phyloP scores from a whole-genome alignment of 2,329 filamentous ascomycete genomes.

The Sphaerulina populicola region DNA sequence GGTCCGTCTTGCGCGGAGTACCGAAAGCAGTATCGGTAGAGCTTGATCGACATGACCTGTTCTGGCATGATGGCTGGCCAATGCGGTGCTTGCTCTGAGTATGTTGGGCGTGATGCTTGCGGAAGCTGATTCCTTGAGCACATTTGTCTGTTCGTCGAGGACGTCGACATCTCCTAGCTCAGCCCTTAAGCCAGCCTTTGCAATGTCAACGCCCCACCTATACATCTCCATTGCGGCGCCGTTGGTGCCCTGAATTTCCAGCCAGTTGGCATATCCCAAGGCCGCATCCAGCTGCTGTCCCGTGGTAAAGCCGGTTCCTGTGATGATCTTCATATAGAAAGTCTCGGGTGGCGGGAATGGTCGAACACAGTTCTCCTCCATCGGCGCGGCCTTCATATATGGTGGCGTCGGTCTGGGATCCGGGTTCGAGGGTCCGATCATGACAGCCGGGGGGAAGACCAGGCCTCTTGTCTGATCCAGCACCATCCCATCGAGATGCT shows the following conservation, averaged over 20 bases:
- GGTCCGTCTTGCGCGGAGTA: constrained; percentile 66
- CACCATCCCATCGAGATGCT: constrained; percentile 73
- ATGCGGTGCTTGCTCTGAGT: constrained; percentile 63
- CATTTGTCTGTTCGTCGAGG: constrained; percentile 55
- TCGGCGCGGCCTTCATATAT: constrained; percentile 54
- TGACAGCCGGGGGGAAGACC: constrained; percentile 62
- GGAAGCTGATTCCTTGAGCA: constrained; percentile 50
- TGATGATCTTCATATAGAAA: constrained; percentile 75
- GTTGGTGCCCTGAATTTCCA: constrained; percentile 64
- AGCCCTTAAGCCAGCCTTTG: constrained; percentile 47
- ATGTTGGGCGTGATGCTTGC: constrained; percentile 51
- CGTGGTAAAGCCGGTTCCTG: constrained; percentile 68
- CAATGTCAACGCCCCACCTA: constrained; percentile 66
- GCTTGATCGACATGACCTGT: constrained; percentile 58
- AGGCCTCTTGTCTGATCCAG: constrained; percentile 58
- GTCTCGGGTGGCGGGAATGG: constrained; percentile 63
- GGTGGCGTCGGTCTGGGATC: constrained; percentile 63
- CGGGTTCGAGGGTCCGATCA: constrained; percentile 77
- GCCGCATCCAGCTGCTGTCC: constrained; percentile 74
- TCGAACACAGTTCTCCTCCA: constrained; percentile 65
- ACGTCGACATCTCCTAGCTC: constrained; percentile 31
- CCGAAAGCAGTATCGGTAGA: constrained; percentile 75
- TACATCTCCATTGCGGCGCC: constrained; percentile 65
- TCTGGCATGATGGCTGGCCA: constrained; percentile 70
- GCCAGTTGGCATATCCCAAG: constrained; percentile 73